phyloP scores from a whole-genome alignment of 2,329 filamentous ascomycete genomes.

The Ophiostoma tasmaniense region DNA sequence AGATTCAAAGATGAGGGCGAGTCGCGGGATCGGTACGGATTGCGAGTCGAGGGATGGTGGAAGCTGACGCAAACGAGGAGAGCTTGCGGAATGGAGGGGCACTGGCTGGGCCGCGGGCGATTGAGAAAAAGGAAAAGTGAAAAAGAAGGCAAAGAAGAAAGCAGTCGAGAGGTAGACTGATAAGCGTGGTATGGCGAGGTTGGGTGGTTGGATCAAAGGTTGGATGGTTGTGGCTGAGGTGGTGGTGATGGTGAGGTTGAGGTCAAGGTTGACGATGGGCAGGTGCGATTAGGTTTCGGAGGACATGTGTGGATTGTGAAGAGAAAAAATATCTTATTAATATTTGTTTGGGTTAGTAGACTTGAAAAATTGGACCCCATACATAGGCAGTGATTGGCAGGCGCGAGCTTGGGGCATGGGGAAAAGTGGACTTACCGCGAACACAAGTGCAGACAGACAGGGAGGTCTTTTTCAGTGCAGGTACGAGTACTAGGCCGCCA shows the following conservation, averaged over 20 bases:
- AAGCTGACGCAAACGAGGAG: background rate
- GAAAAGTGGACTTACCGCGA: background rate
- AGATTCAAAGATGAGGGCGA: background rate
- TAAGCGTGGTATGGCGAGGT: background rate
- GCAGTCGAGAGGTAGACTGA: background rate
- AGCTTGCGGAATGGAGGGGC: background rate
- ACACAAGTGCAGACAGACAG: background rate
- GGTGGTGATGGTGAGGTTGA: background rate
- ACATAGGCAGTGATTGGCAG: background rate
- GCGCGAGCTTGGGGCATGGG: conserved; percentile 7
- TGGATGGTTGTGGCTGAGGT: background rate
- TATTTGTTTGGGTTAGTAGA: conserved; percentile 1
- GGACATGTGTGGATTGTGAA: background rate
- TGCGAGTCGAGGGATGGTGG: background rate
- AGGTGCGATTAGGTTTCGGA: background rate
- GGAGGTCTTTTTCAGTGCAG: background rate
- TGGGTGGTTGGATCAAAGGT: background rate
- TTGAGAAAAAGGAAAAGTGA: background rate
- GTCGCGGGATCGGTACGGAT: background rate
- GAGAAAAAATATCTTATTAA: conserved; percentile 6
- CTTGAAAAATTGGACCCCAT: background rate
- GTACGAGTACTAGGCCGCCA: background rate
- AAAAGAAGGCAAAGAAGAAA: background rate
- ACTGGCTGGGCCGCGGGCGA: background rate
- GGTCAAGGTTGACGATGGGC: background rate